phyloP scores from a whole-genome alignment of 371 early-diverging fungal species.

The Rhizopus delemar region DNA sequence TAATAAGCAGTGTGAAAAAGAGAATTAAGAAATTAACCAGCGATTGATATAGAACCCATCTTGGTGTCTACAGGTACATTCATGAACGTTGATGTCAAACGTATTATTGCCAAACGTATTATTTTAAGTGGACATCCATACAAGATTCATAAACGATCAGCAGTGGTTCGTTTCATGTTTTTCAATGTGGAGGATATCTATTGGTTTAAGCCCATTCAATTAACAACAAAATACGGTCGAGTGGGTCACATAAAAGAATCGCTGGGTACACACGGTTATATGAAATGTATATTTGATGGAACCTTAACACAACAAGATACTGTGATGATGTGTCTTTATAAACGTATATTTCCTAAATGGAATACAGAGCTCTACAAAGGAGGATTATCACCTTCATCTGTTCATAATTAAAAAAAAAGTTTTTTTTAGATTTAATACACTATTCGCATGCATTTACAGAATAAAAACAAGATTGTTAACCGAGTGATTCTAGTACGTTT shows the following conservation, averaged over 20 bases:
- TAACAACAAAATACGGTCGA: slow-evolving; percentile 87
- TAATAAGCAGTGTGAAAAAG: no score
- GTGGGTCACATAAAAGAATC: slow-evolving; percentile 91
- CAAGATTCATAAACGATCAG: slow-evolving; percentile 89
- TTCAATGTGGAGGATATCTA: slow-evolving; percentile 86
- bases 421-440: no score
- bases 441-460: no score
- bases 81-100: slow-evolving; percentile 74
- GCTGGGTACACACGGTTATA: slow-evolving; percentile 96
- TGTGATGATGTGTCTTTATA: slow-evolving; percentile 91
- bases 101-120: slow-evolving; percentile 93
- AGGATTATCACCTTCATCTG: slow-evolving; percentile 2
- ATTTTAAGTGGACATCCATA: slow-evolving; percentile 93
- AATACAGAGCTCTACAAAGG: slow-evolving; percentile 50
- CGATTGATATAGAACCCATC: slow-evolving; percentile 50
- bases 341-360: slow-evolving; percentile 95
- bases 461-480: not conserved
- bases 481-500: slow-evolving; percentile 64
- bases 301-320: slow-evolving; percentile 91
- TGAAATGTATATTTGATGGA: slow-evolving; percentile 95
- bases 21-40: not conserved
- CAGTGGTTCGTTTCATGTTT: slow-evolving; percentile 96
- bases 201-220: slow-evolving; percentile 94
- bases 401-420: not conserved
- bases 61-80: slow-evolving; percentile 82